Evolutionary conservation across 345 rosid genomes (phyloP).

Genomic region (Nasturtium officinale): DNA sequence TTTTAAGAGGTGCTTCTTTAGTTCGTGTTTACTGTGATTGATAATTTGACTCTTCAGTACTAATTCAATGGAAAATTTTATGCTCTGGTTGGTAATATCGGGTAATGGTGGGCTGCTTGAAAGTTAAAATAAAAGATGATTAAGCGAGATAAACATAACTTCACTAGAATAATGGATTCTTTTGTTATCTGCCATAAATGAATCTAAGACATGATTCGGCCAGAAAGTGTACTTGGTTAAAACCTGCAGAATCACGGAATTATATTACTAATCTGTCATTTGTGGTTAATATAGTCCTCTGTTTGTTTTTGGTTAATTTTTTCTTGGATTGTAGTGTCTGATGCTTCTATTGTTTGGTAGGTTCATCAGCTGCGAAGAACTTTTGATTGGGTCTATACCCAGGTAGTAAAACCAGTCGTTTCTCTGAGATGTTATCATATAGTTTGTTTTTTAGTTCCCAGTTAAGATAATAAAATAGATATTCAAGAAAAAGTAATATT

Average conservation of each 20-base stretch:
- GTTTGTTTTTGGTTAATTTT: conserved; percentile 8
- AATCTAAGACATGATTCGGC: no score
- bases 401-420: conserved; percentile 49
- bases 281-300: not conserved
- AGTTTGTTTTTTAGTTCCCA: not conserved
- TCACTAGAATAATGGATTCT: not conserved
- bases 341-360: conserved; percentile 57
- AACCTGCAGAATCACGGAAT: not conserved
- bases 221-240: not conserved
- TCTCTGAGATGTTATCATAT: not conserved
- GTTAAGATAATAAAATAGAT: conserved; percentile 5
- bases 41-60: not conserved
- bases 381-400: conserved; percentile 72
- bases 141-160: not conserved
- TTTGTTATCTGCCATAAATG: not conserved
- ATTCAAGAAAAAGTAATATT: not conserved
- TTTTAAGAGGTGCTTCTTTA: not conserved
- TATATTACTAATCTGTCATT: not conserved
- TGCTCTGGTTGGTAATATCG: not conserved
- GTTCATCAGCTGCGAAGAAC: conserved; percentile 78
- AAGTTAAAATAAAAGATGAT: not conserved
- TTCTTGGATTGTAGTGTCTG: conserved; percentile 28
- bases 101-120: not conserved
- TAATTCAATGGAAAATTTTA: no score
- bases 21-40: not conserved